A percentile compares a stretch with the other conserved stretches of the same genome.
Evolutionary conservation across 331 rosid genomes (phyloP).

Genomic region (Malus hybrid): DNA sequence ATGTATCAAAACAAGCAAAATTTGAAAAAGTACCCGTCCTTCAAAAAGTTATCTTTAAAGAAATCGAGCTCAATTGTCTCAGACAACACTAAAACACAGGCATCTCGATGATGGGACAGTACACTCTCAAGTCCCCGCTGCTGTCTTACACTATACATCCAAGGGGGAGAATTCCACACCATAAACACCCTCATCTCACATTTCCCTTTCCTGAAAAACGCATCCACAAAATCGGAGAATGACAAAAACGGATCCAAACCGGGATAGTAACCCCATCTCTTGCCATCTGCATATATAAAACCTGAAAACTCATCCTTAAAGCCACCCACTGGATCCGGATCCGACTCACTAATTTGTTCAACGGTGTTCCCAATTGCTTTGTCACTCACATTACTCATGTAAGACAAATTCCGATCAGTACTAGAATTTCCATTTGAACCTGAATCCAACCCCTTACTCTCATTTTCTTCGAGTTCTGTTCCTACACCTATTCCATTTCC

Average conservation of each 20-base stretch:
- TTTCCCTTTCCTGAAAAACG: constrained; percentile 52
- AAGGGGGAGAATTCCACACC: constrained; percentile 98
- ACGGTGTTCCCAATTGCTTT: constrained; percentile 6
- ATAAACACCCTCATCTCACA: constrained; percentile 64
- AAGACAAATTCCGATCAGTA: constrained; percentile 5
- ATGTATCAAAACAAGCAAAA: not conserved
- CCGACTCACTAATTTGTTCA: constrained; percentile 2
- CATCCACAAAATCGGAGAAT: constrained; percentile 59
- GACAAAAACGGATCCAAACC: constrained; percentile 47
- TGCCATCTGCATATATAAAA: constrained; percentile 74
- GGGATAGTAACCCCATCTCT: constrained; percentile 86
- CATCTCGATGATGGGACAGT: constrained; percentile 54
- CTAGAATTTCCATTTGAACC: not conserved
- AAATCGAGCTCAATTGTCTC: constrained; percentile 95
- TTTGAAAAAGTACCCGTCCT: constrained; percentile 52
- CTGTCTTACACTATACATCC: constrained; percentile 74
- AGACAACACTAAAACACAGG: constrained; percentile 79
- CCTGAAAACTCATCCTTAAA: constrained; percentile 22
- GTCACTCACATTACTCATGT: constrained; percentile 7
- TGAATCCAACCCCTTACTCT: constrained; percentile 3
- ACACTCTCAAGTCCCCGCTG: constrained; percentile 93
- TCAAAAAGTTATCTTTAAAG: constrained; percentile 60
- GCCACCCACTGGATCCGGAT: not conserved
- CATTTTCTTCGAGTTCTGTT: constrained; percentile 22
- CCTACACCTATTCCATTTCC: not conserved